Conservation (phyloP, 2,329 filamentous ascomycete species). For the Trichoderma lentiforme region DNA sequence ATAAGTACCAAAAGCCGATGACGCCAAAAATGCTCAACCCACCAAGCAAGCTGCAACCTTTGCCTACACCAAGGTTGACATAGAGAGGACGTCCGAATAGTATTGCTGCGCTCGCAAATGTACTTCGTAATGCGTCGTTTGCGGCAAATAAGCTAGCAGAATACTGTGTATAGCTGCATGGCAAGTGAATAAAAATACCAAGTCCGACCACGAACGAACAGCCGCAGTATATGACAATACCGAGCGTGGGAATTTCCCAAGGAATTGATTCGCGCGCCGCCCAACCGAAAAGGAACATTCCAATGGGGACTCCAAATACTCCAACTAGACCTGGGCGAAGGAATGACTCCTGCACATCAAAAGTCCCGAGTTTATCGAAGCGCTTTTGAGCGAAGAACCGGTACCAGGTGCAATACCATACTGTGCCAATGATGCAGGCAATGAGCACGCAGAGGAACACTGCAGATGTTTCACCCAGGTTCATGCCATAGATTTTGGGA, state of each 20-base stretch:
- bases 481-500: neutral
- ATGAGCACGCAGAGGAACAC: neutral
- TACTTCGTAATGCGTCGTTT: neutral
- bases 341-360: neutral
- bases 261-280: neutral
- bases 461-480: neutral
- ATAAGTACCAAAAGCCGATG: neutral
- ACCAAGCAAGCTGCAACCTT: neutral
- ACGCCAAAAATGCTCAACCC: neutral
- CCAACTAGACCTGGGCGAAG: neutral
- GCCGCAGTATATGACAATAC: neutral
- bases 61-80: neutral
- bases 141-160: neutral
- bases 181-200: constrained; percentile 44
- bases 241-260: neutral
- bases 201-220: constrained; percentile 31
- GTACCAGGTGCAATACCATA: neutral
- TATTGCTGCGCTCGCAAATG: neutral
- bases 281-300: neutral
- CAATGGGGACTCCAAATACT: neutral
- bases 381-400: neutral
- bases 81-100: neutral
- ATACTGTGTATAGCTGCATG: constrained; percentile 24
- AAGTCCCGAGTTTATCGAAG: neutral
- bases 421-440: neutral